Base-by-base conservation (phyloP, 768 basidiomycete species). In the Tricholoma furcatifolium region DNA sequence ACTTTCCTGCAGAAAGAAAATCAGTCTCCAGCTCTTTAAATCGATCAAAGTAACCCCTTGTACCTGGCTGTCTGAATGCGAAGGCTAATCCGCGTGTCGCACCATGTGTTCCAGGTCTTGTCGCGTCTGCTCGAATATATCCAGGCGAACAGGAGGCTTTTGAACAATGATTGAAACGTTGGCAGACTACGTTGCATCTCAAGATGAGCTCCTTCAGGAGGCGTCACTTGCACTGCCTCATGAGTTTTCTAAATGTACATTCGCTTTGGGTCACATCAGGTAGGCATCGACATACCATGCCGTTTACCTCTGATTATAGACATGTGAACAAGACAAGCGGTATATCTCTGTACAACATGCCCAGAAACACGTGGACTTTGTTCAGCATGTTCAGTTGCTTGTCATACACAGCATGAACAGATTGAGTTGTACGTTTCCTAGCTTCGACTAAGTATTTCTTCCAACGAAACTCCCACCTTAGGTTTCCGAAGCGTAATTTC, bases 401-500 rank as follows among this genome's bases (percentile, higher is more conserved):
- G 91, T 64, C 91, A 94, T 64, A 88, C 88, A 12, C 77, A 90
- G 65, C 90, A 92, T 67, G 87, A 93, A 61, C 91, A 93, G 65
- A 67, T 93, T 47, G 91, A 93, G 67, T 76, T 93, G 78, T 80
- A 56, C 64, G 77, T 42, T 51, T 43, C 15, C 34, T 6, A 5
- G 27, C 27, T 38, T 15, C 14, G 10, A 50, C 34, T 10, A 36
- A 57, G 27, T 30, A 50, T 48, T 32, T 51, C 53, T 45, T 50
- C 46, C 44, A 30, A 56, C 50, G 32, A 23, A 38, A 35, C 14
- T 17, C 57, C 24, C 32, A 21, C 41, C n/a, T 41, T 27, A 81
- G 79, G 54, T 93, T 93, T 69, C 90, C 91, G 1, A 93, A 93
- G 65, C 81, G 91, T 59, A 70, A 76, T 53, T 92, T 93, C 63